These are phyloP conservation scores for Yamadazyma akitaensis DNA, from an alignment of 805 yeast genomes.

Conservation along the genomic window DNA sequence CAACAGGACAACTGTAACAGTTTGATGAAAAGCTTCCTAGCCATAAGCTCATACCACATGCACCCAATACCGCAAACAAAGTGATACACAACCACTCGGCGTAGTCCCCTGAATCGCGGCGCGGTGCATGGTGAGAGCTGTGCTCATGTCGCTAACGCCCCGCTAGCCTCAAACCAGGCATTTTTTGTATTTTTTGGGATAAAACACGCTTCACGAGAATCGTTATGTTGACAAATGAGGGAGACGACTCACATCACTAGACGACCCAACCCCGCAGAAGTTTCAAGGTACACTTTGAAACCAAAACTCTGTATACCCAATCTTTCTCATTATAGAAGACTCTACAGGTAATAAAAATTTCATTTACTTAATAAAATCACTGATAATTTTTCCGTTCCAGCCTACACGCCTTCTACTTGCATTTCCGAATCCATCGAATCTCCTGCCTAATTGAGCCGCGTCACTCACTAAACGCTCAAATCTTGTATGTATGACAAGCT, in stretches of 20 bases:
- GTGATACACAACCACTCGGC: background rate
- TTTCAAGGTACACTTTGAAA: background rate
- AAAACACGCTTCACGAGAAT: slow-evolving; percentile 8
- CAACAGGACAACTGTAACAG: background rate
- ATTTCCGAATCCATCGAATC: slow-evolving; percentile 4
- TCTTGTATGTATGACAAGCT: slow-evolving; percentile 1
- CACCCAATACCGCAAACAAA: background rate
- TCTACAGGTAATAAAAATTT: too few relatives aligned
- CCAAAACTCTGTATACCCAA: background rate
- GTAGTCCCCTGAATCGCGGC: background rate
- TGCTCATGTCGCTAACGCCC: slow-evolving; percentile 1
- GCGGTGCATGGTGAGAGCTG: background rate
- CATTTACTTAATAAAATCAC: background rate
- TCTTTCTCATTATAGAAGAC: background rate
- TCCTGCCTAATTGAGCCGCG: slow-evolving; percentile 6
- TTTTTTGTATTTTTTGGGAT: slow-evolving; percentile 1
- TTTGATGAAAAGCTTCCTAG: background rate
- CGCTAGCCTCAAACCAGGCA: background rate
- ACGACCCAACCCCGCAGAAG: background rate
- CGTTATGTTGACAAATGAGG: slow-evolving; percentile 2
- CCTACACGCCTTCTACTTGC: background rate
- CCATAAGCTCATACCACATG: background rate
- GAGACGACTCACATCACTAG: background rate
- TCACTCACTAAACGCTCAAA: background rate
- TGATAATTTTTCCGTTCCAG: background rate